These are phyloP conservation scores for Asterochloris sp. DNA, from an alignment of 139 green algal species.

Conservation along the genomic window DNA sequence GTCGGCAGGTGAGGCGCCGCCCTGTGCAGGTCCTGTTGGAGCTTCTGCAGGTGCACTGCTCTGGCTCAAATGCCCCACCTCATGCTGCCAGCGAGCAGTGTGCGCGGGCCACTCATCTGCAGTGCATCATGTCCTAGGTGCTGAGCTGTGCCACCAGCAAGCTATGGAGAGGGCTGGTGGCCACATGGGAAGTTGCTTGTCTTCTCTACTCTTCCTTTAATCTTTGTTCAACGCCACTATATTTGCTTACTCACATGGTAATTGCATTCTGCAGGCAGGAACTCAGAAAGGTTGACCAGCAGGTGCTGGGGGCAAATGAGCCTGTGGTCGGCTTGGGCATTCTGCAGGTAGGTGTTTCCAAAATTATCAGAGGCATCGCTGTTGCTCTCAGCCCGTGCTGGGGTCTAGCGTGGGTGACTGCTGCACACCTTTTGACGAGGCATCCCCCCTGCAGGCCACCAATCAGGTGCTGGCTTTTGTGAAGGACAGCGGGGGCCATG, in stretches of 20 bases:
- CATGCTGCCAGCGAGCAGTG: too few relatives aligned
- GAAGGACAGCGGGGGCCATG: constrained; percentile 10
- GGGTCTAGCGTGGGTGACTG: neutral
- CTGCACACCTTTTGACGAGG: neutral
- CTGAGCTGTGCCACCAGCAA: too few relatives aligned
- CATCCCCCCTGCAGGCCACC: neutral
- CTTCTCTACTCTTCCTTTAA: too few relatives aligned
- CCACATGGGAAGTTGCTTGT: too few relatives aligned
- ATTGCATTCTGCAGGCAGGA: constrained; percentile 2
- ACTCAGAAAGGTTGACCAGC: constrained; percentile 4
- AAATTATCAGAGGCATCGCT: neutral
- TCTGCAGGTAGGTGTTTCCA: neutral
- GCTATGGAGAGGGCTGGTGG: too few relatives aligned
- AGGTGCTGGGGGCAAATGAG: neutral
- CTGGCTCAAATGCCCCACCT: too few relatives aligned
- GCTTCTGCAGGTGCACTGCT: neutral
- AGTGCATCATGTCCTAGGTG: too few relatives aligned
- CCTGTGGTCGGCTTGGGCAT: constrained; percentile 14
- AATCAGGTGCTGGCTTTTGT: constrained; percentile 17
- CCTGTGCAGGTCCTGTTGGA: neutral
- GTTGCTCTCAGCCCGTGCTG: neutral
- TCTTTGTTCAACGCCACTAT: neutral
- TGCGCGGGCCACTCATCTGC: too few relatives aligned
- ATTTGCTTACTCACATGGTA: neutral
- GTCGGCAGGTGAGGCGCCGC: neutral